phyloP scores from a whole-genome alignment of 805 yeast genomes.

The Metschnikowia corniflorae region DNA sequence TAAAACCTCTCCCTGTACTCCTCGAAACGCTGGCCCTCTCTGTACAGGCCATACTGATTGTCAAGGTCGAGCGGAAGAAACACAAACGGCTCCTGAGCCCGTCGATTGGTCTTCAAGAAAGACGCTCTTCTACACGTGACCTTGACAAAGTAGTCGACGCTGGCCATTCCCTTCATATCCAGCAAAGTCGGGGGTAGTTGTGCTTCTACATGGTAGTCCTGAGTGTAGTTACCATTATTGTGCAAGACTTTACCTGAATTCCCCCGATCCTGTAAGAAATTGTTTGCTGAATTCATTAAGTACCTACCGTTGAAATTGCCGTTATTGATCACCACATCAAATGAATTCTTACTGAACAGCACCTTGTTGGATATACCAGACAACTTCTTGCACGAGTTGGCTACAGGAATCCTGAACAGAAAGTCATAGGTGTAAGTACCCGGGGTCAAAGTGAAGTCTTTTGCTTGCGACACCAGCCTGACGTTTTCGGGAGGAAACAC shows the following conservation, averaged over 20 bases:
- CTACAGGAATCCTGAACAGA: conserved; percentile 42
- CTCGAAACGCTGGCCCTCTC: conserved; percentile 19
- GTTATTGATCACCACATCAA: conserved; percentile 31
- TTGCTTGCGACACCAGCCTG: conserved; percentile 38
- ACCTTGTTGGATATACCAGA: conserved; percentile 33
- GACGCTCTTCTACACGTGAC: conserved; percentile 56
- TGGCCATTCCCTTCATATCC: conserved; percentile 26
- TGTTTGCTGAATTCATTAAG: conserved; percentile 20
- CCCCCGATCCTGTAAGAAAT: conserved; percentile 1
- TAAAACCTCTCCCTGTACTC: conserved; percentile 43
- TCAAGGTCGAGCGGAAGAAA: conserved; percentile 49
- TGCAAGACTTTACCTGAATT: neutral
- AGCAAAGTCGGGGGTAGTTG: conserved; percentile 17
- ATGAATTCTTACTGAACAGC: conserved; percentile 26
- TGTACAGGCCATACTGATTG: conserved; percentile 19
- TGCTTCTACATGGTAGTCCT: conserved; percentile 10
- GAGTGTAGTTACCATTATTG: neutral
- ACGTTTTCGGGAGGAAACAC: conserved; percentile 54
- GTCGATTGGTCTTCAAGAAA: conserved; percentile 43
- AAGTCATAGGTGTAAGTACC: conserved; percentile 52
- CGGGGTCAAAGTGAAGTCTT: conserved; percentile 46
- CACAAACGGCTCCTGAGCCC: conserved; percentile 48
- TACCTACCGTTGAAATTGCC: conserved; percentile 21
- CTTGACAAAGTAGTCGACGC: conserved; percentile 52
- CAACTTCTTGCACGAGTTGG: conserved; percentile 30